Evolutionary conservation across 1,284 basidiomycete genomes (phyloP), one percentile per base, ranked within the genome.

Genomic region (Ceratobasidium theobromae): DNA sequence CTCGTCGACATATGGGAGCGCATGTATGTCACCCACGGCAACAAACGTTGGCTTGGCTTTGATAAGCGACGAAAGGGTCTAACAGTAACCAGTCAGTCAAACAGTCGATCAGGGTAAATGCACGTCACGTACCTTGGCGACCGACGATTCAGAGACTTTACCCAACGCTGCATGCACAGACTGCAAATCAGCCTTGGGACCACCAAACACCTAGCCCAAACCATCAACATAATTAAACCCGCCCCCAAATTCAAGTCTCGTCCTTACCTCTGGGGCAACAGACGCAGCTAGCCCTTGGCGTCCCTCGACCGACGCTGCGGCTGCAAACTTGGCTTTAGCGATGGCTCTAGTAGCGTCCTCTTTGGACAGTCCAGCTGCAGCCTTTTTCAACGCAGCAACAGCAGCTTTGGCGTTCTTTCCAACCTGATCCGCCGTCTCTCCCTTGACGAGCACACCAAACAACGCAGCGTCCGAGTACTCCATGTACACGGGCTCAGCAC

Each of bases 381-480:
- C 78, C 32, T 81, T 81, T 79, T 89, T 89, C 70, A 93, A 73
- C n/a, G 84, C 86, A 45, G 82, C 77, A 16, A 89, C 85, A 40
- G 84, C 86, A 66, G 81, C 81, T 76, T 86, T 84, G 27, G 84
- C 85, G 46, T 86, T 84, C 57, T 83, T 81, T 72, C 83, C 85
- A 41, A 93, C 87, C 57, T 79, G 79, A 45, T 80, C 81, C 5
- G 84, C 73, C 33, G 82, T 82, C 62, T 80, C 74, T 6, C 82
- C 88, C 75, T 88, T 85, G 53, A 96, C 79, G 67, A 93, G 77
- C 67, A 95, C 77, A 69, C 92, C 93, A 71, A 95, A 86, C 66
- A 98, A 82, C 18, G 89, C 82, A 2, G 92, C 93, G 75, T 97
- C 95, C 23, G 93, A 92, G 80, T 97, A 98, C 18, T 89, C 86